Evolutionary conservation across 139 green algal species (phyloP).

Genomic region (Chlorella sp.): DNA sequence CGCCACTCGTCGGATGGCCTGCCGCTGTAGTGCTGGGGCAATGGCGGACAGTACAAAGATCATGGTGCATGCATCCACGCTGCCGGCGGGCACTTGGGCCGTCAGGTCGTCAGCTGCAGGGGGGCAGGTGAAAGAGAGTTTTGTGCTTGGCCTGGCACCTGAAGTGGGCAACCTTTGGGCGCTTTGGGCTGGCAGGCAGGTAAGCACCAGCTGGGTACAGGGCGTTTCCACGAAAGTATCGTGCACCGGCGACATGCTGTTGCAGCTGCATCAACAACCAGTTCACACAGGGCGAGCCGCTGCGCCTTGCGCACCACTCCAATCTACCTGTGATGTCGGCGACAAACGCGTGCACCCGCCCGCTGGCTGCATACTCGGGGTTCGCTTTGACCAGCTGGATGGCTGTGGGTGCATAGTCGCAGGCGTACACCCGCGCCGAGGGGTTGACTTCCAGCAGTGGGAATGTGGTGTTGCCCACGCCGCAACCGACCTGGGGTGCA

Average conservation of each 20-base stretch:
- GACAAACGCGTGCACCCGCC: conserved; percentile 79
- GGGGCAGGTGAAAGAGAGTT: neutral
- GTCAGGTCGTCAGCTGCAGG: conserved; percentile 9
- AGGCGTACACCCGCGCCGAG: conserved; percentile 74
- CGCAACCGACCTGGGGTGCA: conserved; percentile 88
- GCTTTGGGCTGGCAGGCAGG: no score
- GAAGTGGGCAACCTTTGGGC: no score
- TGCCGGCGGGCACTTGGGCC: conserved; percentile 24
- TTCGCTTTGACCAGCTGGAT: conserved; percentile 77
- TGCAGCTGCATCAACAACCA: no score
- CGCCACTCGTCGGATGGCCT: conserved; percentile 70
- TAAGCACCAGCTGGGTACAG: no score
- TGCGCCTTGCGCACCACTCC: no score
- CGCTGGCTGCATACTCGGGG: conserved; percentile 17
- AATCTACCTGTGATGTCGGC: conserved; percentile 81
- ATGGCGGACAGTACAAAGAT: conserved; percentile 97
- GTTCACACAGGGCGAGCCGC: no score
- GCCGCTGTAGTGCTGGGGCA: conserved; percentile 71
- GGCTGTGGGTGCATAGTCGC: conserved; percentile 88
- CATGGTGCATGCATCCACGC: conserved; percentile 68
- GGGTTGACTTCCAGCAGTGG: conserved; percentile 85
- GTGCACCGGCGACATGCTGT: no score
- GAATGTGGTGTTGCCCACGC: conserved; percentile 92
- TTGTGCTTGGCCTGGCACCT: no score
- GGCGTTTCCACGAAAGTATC: no score